Evolutionary conservation across 108 stramenopile genomes (phyloP).

Genomic region (Nitzschia sp.): DNA sequence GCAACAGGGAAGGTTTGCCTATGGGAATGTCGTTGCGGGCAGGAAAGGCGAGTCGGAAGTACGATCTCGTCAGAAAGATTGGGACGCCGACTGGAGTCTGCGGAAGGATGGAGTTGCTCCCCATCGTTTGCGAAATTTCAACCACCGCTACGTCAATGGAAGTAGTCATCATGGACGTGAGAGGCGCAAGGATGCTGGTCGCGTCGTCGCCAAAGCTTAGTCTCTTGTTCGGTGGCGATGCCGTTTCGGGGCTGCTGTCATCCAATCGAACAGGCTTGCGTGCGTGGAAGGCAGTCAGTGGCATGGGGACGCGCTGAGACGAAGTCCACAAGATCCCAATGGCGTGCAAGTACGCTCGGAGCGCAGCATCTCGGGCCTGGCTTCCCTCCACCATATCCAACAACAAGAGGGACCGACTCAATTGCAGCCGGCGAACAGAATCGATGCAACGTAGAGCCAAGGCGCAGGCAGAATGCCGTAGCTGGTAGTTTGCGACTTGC

Average conservation of each 20-base stretch:
- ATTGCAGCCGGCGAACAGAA: conserved; percentile 32
- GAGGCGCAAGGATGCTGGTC: conserved; percentile 21
- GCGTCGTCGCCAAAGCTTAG: conserved; percentile 41
- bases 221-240: conserved; percentile 34
- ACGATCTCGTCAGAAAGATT: conserved; percentile 15
- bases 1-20: conserved; percentile 14
- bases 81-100: conserved; percentile 12
- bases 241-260: conserved; percentile 3
- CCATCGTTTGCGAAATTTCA: conserved; percentile 35
- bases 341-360: conserved; percentile 35
- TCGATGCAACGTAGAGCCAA: conserved; percentile 30
- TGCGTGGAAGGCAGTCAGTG: conserved; percentile 19
- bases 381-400: conserved; percentile 20
- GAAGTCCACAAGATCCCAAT: conserved; percentile 41
- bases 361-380: conserved; percentile 19
- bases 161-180: conserved; percentile 26
- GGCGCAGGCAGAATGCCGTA: conserved; percentile 41
- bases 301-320: conserved; percentile 39
- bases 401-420: conserved; percentile 42
- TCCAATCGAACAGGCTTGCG: neutral
- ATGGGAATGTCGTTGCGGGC: neutral
- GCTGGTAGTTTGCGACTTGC: conserved; percentile 34
- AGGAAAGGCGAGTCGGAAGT: conserved; percentile 21
- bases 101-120: neutral
- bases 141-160: conserved; percentile 35